phyloP scores from a whole-genome alignment of 768 basidiomycete species.

The Kwoniella europaea region DNA sequence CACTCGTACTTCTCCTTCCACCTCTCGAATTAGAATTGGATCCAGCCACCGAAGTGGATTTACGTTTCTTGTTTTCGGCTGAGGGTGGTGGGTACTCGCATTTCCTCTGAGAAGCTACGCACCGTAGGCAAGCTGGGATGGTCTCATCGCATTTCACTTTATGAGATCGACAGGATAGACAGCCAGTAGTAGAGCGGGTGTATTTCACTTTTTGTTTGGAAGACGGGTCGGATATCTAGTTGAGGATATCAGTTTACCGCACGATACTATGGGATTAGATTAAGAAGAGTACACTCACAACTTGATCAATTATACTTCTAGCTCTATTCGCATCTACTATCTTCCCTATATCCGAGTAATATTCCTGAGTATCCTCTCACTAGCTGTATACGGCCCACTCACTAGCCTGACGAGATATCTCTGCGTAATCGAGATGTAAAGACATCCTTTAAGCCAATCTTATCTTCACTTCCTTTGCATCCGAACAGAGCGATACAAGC shows the following conservation, averaged over 20 bases:
- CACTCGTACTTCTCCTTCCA: slow-evolving; percentile 7
- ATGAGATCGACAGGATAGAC: slow-evolving; percentile 29
- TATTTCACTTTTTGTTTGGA: slow-evolving; percentile 26
- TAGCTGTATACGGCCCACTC: background rate
- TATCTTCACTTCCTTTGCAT: too few species aligned
- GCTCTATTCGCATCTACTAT: slow-evolving; percentile 37
- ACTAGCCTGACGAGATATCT: slow-evolving; percentile 37
- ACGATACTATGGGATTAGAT: too few species aligned
- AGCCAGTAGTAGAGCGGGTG: slow-evolving; percentile 31
- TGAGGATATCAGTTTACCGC: too few species aligned
- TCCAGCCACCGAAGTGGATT: background rate
- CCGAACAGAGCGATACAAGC: too few species aligned
- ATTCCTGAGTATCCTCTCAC: too few species aligned
- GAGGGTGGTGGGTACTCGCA: slow-evolving; percentile 32
- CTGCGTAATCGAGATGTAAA: slow-evolving; percentile 30
- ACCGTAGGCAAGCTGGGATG: slow-evolving; percentile 28
- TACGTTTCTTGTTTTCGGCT: slow-evolving; percentile 12
- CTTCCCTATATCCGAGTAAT: slow-evolving; percentile 10
- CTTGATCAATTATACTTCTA: slow-evolving; percentile 25
- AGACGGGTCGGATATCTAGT: background rate
- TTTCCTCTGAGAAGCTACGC: slow-evolving; percentile 29
- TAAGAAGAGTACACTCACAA: slow-evolving; percentile 6
- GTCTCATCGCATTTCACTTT: slow-evolving; percentile 44
- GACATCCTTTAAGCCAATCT: slow-evolving; percentile 3
- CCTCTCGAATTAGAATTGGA: background rate